Conservation (phyloP, 2,329 filamentous ascomycete genomes). For the Sporothrix curviconia region DNA sequence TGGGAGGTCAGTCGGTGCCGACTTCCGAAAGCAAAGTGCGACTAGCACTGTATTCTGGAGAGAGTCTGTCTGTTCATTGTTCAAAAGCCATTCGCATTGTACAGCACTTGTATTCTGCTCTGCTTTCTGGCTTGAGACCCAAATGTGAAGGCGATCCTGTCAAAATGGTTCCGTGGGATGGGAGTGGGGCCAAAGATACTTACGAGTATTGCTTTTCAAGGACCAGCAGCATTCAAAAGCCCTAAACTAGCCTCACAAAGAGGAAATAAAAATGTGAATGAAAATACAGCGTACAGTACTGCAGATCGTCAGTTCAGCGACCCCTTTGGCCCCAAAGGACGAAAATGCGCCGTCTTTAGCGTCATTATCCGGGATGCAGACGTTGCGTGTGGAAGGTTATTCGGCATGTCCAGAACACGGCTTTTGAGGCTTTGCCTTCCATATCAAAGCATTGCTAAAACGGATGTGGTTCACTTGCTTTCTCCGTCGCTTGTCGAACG, state of each 20-base stretch:
- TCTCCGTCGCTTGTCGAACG: too few relatives aligned
- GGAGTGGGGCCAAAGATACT: neutral
- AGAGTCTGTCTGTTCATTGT: neutral
- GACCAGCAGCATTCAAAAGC: neutral
- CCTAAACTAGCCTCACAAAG: constrained; percentile 4
- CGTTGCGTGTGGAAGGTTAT: neutral
- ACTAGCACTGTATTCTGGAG: constrained; percentile 6
- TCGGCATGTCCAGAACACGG: neutral
- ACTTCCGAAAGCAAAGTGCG: constrained; percentile 15
- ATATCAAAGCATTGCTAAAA: too few relatives aligned
- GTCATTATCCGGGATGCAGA: neutral
- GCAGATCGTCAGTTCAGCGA: too few relatives aligned
- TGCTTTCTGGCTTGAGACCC: too few relatives aligned
- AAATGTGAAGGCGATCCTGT: too few relatives aligned
- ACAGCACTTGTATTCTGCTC: too few relatives aligned
- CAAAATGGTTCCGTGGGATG: neutral
- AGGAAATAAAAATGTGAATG: neutral
- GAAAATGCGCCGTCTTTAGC: constrained; percentile 6
- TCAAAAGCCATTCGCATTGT: too few relatives aligned
- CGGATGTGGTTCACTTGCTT: too few relatives aligned
- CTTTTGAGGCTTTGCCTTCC: too few relatives aligned
- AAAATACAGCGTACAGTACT: too few relatives aligned
- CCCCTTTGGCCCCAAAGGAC: too few relatives aligned
- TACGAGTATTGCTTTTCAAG: too few relatives aligned
- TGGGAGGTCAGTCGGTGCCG: constrained; percentile 6